Conservation (phyloP, 2,329 filamentous ascomycete species). For the Nectriaceae sp. region DNA sequence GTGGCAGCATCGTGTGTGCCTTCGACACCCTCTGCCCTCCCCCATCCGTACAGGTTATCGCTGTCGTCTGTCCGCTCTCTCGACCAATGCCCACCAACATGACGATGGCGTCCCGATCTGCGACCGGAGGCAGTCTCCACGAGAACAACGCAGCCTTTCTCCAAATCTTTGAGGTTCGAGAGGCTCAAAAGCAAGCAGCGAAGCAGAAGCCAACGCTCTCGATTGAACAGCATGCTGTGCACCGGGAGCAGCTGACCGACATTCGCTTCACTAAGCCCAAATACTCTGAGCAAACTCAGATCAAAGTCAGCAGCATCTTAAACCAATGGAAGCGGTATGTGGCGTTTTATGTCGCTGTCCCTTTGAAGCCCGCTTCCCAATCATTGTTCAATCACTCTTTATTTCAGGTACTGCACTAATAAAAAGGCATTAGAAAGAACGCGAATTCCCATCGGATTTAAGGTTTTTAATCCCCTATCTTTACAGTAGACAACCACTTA, state of each 20-base stretch:
- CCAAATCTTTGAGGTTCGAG: conserved; percentile 5
- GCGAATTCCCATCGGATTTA: no score
- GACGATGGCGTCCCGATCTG: not conserved
- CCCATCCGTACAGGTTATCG: no score
- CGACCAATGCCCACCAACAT: conserved; percentile 3
- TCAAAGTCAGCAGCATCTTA: conserved; percentile 24
- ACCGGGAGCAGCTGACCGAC: conserved; percentile 16
- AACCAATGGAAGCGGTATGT: conserved; percentile 24
- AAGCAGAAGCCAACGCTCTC: conserved; percentile 18
- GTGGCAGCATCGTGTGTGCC: no score
- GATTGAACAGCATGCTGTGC: conserved; percentile 18
- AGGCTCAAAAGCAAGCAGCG: conserved; percentile 9
- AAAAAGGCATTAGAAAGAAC: no score
- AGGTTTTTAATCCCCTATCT: no score
- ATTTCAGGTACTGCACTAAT: no score
- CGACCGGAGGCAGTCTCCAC: conserved; percentile 1
- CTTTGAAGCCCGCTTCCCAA: no score
- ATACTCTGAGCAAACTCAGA: conserved; percentile 20
- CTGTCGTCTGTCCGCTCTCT: no score
- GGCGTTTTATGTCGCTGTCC: no score
- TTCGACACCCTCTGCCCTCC: no score
- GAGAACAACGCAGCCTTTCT: conserved; percentile 12
- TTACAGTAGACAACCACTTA: no score
- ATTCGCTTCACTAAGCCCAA: conserved; percentile 22
- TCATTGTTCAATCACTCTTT: no score